Evolutionary conservation across 2,329 filamentous ascomycete genomes (phyloP).

Genomic region (Magnaporthiopsis poae): DNA sequence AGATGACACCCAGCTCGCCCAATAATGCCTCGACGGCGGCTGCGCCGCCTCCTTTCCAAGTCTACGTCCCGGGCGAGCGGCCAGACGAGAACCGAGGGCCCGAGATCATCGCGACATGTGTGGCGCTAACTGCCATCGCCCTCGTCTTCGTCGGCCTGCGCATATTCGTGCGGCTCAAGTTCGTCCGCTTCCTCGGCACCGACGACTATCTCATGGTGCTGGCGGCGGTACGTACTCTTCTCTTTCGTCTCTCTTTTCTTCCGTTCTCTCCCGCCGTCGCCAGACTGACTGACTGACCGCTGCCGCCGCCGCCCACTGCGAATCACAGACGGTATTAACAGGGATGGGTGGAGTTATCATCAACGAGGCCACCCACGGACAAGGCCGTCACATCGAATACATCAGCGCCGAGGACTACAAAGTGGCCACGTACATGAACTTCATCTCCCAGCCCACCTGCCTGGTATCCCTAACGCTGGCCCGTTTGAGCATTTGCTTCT

Average conservation of each 20-base stretch:
- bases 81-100: not conserved
- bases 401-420: constrained; percentile 18
- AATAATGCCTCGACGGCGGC: not conserved
- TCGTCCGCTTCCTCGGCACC: constrained; percentile 18
- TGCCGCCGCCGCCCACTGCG: no score
- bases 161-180: not conserved
- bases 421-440: constrained; percentile 17
- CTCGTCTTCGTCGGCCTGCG: not conserved
- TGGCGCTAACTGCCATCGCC: not conserved
- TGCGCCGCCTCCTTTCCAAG: not conserved
- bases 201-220: constrained; percentile 40
- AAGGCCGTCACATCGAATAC: constrained; percentile 18
- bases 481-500: constrained; percentile 18
- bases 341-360: constrained; percentile 24
- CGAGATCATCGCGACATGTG: not conserved
- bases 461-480: not conserved
- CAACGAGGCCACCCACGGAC: constrained; percentile 23
- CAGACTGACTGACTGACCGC: not conserved
- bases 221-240: constrained; percentile 29
- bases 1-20: no score
- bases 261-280: not conserved
- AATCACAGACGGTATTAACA: constrained; percentile 24
- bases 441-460: not conserved
- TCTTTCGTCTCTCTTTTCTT: not conserved
- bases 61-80: not conserved